These are phyloP conservation scores for Carnegiea gigantea DNA, from an alignment of 179 eudicot genomes.

Conservation along the genomic window DNA sequence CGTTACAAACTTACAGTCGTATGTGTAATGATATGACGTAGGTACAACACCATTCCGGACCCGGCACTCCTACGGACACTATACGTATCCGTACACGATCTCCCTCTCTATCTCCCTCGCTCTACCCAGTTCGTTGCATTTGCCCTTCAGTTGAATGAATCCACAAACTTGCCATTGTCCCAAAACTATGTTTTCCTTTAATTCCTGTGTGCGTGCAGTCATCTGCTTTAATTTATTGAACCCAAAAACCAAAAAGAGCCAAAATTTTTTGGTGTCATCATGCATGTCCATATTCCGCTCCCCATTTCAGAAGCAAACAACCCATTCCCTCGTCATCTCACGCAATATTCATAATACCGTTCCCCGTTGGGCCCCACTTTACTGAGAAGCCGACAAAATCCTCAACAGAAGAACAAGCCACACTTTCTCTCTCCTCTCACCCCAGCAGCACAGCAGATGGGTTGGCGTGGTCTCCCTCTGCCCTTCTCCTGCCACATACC, in stretches of 20 bases:
- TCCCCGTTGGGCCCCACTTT: background rate
- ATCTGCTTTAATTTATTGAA: background rate
- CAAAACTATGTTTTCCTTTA: background rate
- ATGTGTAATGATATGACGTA: too few relatives aligned
- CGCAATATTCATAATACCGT: background rate
- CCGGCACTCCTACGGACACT: background rate
- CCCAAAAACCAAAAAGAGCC: background rate
- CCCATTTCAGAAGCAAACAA: constrained; percentile 4
- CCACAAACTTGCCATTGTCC: background rate
- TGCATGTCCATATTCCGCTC: constrained; percentile 8
- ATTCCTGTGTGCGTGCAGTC: background rate
- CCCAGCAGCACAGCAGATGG: constrained; percentile 28
- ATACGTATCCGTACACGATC: background rate
- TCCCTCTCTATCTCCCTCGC: background rate
- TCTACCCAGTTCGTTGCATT: background rate
- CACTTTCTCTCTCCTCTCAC: background rate
- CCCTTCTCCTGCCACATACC: constrained; percentile 35
- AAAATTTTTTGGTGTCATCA: background rate
- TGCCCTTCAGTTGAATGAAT: background rate
- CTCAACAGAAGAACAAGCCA: background rate
- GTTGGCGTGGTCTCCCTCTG: constrained; percentile 26
- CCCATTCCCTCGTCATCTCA: background rate
- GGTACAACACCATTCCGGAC: background rate
- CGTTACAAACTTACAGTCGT: too few relatives aligned
- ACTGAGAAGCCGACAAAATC: background rate